Conservation (phyloP, 2,329 filamentous ascomycete genomes). For the Trichoderma asperellum region DNA sequence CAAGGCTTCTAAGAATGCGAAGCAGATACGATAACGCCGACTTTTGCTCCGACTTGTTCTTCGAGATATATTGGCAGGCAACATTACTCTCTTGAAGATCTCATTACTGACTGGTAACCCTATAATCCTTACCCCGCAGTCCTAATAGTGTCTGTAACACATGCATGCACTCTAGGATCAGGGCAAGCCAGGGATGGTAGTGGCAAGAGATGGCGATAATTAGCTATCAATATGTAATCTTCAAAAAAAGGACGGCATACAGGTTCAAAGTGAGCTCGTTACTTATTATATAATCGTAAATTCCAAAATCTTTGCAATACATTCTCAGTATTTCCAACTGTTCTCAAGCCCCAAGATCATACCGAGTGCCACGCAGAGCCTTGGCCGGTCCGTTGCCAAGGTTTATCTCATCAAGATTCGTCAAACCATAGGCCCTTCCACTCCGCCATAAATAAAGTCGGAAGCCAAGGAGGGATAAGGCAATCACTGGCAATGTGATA, state of each 20-base stretch:
- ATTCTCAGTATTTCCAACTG: not conserved
- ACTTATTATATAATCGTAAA: not conserved
- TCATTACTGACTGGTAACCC: not conserved
- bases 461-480: slow-evolving; percentile 46
- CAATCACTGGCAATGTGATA: slow-evolving; percentile 37
- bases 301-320: not conserved
- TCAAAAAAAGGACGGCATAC: not conserved
- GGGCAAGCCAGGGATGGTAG: not conserved
- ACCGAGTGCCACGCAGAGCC: slow-evolving; percentile 21
- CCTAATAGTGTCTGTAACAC: not conserved
- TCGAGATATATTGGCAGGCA: not conserved
- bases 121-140: slow-evolving; percentile 4
- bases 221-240: not conserved
- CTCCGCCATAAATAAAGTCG: slow-evolving; percentile 31
- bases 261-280: not conserved
- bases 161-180: not conserved
- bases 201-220: not conserved
- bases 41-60: not conserved
- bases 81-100: not conserved
- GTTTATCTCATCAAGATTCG: slow-evolving; percentile 20
- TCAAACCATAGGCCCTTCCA: slow-evolving; percentile 20
- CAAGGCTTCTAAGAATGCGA: not conserved
- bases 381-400: slow-evolving; percentile 26
- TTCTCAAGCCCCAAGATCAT: slow-evolving; percentile 16
- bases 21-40: not conserved